A percentile compares a stretch with the other conserved stretches of the same genome.
These are phyloP conservation scores for Balansia obtecta DNA, from an alignment of 2,329 filamentous ascomycete genomes.

Conservation along the genomic window DNA sequence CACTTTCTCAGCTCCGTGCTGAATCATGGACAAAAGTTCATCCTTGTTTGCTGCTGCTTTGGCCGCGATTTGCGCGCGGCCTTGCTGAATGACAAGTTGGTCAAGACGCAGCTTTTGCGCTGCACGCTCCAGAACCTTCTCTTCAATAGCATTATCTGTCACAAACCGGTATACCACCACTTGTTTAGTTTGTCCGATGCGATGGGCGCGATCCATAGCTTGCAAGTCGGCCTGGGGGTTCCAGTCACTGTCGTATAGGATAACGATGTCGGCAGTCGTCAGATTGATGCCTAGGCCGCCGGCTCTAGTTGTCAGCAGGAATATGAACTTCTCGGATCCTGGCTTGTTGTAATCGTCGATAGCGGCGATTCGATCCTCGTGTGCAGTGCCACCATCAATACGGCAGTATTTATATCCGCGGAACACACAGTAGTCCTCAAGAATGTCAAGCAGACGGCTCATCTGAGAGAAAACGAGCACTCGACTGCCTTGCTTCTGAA, in stretches of 20 bases:
- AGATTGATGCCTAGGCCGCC: conserved; percentile 95
- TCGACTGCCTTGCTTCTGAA: conserved; percentile 77
- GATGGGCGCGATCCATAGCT: conserved; percentile 96
- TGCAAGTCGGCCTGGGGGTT: conserved; percentile 97
- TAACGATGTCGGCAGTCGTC: conserved; percentile 87
- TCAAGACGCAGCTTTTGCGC: conserved; percentile 94
- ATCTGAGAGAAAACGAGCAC: conserved; percentile 99
- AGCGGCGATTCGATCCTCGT: conserved; percentile 92
- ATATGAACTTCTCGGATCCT: conserved; percentile 91
- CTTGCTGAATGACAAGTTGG: conserved; percentile 96
- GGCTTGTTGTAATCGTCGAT: conserved; percentile 99
- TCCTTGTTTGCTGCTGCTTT: conserved; percentile 94
- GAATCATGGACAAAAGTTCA: conserved; percentile 93
- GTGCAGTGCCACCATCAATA: conserved; percentile 91
- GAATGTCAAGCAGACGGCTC: conserved; percentile 91
- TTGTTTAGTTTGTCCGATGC: conserved; percentile 97
- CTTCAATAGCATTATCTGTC: conserved; percentile 95
- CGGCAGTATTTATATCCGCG: conserved; percentile 90
- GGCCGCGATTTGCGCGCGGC: conserved; percentile 76
- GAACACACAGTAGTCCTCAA: conserved; percentile 98
- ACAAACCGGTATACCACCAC: conserved; percentile 94
- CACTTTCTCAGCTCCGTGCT: conserved; percentile 92
- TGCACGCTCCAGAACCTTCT: conserved; percentile 92
- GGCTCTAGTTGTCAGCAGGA: conserved; percentile 86
- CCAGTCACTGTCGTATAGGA: conserved; percentile 97